phyloP scores from a whole-genome alignment of 2,329 filamentous ascomycete genomes.

The Lecanosticta acicola region DNA sequence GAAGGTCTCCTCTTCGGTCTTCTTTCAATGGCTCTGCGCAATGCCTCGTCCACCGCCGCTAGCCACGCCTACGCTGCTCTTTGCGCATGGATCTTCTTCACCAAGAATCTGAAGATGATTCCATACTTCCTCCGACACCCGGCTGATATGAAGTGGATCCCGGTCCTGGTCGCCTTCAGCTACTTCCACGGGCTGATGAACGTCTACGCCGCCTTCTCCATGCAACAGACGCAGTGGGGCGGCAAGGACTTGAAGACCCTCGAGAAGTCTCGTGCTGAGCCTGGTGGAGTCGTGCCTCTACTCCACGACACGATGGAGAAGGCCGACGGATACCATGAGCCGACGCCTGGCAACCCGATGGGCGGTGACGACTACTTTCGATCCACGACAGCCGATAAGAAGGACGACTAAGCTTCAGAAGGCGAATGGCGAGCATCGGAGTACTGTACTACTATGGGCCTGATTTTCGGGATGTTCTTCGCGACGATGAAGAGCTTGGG shows the following conservation, averaged over 20 bases:
- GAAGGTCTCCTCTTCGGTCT: conserved; percentile 43
- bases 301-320: conserved; percentile 14
- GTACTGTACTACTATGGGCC: too few relatives aligned
- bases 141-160: conserved; percentile 47
- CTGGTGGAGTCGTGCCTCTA: conserved; percentile 16
- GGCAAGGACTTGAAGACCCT: conserved; percentile 24
- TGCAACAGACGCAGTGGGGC: conserved; percentile 30
- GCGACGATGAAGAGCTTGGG: too few relatives aligned
- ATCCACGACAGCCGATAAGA: conserved; percentile 1
- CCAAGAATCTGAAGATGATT: conserved; percentile 54
- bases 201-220: conserved; percentile 50
- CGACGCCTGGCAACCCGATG: conserved; percentile 12
- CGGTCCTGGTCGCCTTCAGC: conserved; percentile 49
- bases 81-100: conserved; percentile 46
- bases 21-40: conserved; percentile 26
- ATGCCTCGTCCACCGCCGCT: neutral
- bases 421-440: too few relatives aligned
- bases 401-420: too few relatives aligned
- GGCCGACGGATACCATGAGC: conserved; percentile 10
- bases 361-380: conserved; percentile 21
- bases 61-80: conserved; percentile 11
- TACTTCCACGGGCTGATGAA: conserved; percentile 57
- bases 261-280: conserved; percentile 13
- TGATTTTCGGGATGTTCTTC: too few relatives aligned
- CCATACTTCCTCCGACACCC: conserved; percentile 51